These are phyloP conservation scores for Schwanniomyces sp. DNA, from an alignment of 805 yeast species.

Conservation along the genomic window DNA sequence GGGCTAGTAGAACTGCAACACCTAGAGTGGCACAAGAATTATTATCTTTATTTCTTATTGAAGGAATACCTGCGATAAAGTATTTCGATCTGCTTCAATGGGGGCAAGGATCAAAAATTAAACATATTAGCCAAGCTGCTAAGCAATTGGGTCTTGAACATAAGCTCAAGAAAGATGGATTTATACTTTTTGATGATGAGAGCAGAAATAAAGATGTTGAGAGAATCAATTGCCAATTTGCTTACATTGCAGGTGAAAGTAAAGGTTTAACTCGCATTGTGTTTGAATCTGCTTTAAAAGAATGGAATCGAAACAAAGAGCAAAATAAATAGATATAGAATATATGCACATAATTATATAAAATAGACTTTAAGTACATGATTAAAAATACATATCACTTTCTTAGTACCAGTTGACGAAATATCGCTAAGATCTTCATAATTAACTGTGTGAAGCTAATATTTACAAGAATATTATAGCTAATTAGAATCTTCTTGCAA, in stretches of 20 bases:
- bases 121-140: conserved; percentile 54
- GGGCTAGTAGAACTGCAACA: conserved; percentile 79
- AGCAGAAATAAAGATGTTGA: conserved; percentile 74
- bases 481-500: conserved; percentile 28
- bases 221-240: conserved; percentile 66
- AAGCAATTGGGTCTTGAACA: conserved; percentile 44
- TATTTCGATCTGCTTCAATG: conserved; percentile 63
- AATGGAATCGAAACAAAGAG: conserved; percentile 22
- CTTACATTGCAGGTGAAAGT: conserved; percentile 57
- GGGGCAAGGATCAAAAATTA: conserved; percentile 64
- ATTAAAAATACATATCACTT: not conserved
- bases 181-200: conserved; percentile 76
- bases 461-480: conserved; percentile 16
- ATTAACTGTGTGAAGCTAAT: conserved; percentile 15
- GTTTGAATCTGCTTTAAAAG: conserved; percentile 45
- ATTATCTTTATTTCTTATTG: conserved; percentile 52
- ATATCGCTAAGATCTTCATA: conserved; percentile 1
- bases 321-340: not conserved
- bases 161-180: conserved; percentile 44
- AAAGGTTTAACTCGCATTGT: conserved; percentile 55
- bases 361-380: not conserved
- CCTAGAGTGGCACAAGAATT: conserved; percentile 75
- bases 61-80: conserved; percentile 49
- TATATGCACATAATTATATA: not conserved
- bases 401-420: conserved; percentile 1